These are phyloP conservation scores for Dissophora ornata DNA, from an alignment of 192 early-diverging fungal genomes.

Conservation along the genomic window DNA sequence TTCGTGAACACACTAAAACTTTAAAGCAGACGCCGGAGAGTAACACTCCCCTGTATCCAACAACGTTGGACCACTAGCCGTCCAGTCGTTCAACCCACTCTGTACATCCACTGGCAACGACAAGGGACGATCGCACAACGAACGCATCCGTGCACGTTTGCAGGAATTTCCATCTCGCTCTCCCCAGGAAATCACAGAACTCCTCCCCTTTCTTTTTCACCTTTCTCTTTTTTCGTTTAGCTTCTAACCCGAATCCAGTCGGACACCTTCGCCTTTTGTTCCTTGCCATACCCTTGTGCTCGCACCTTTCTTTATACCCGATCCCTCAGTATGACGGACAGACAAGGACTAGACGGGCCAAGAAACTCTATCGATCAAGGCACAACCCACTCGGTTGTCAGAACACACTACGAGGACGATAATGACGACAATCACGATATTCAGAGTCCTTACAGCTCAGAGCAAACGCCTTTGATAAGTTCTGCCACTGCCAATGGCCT, in stretches of 20 bases:
- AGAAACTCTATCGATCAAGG: too few species aligned
- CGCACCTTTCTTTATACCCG: too few species aligned
- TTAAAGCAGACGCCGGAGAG: too few species aligned
- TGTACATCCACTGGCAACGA: background rate
- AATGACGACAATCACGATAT: conserved; percentile 1
- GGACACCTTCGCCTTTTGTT: too few species aligned
- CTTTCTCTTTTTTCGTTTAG: background rate
- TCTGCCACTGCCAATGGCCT: background rate
- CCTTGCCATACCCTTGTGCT: too few species aligned
- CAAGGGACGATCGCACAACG: too few species aligned
- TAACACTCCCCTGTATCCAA: too few species aligned
- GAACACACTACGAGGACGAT: conserved; percentile 28
- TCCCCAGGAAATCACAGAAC: too few species aligned
- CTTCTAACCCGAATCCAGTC: too few species aligned
- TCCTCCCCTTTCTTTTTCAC: background rate
- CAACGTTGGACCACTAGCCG: background rate
- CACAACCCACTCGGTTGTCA: conserved; percentile 9
- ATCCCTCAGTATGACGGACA: too few species aligned
- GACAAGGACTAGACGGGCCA: too few species aligned
- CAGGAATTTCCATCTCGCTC: background rate
- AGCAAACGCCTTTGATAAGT: conserved; percentile 4
- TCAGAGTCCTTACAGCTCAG: background rate
- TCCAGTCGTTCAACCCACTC: conserved; percentile 1
- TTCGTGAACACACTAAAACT: too few species aligned
- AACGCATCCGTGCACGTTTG: conserved; percentile 3